Percentiles rank a stretch among this genome's conserved stretches.
Evolutionary conservation across 345 rosid genomes (phyloP).

Genomic region (Erodium maritimum): DNA sequence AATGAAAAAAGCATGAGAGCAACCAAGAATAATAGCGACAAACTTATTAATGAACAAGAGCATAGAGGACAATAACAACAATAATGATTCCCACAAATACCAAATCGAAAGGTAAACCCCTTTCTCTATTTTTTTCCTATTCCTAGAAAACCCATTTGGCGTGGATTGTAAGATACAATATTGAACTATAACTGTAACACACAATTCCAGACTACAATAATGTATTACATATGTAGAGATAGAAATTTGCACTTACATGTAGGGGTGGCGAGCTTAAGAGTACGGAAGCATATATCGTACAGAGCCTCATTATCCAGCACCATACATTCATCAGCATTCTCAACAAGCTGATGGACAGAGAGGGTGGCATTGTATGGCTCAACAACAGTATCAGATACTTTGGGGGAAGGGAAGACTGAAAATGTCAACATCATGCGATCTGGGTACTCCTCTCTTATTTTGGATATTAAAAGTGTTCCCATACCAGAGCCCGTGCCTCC

Average conservation of each 20-base stretch:
- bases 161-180: neutral
- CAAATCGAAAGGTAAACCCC: neutral
- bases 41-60: neutral
- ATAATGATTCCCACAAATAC: neutral
- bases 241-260: neutral
- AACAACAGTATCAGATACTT: neutral
- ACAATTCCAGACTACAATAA: too few species aligned
- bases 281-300: neutral
- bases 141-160: neutral
- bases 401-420: neutral
- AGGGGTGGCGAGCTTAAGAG: neutral
- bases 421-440: neutral
- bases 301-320: neutral
- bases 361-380: neutral
- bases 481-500: neutral
- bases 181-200: neutral
- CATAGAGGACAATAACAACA: neutral
- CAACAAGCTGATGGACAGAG: neutral
- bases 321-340: neutral
- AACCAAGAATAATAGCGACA: neutral
- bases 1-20: neutral
- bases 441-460: neutral
- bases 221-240: too few species aligned
- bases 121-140: neutral
- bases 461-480: neutral